Conservation (phyloP, 1,284 basidiomycete species). For the Puccinia hordei region DNA sequence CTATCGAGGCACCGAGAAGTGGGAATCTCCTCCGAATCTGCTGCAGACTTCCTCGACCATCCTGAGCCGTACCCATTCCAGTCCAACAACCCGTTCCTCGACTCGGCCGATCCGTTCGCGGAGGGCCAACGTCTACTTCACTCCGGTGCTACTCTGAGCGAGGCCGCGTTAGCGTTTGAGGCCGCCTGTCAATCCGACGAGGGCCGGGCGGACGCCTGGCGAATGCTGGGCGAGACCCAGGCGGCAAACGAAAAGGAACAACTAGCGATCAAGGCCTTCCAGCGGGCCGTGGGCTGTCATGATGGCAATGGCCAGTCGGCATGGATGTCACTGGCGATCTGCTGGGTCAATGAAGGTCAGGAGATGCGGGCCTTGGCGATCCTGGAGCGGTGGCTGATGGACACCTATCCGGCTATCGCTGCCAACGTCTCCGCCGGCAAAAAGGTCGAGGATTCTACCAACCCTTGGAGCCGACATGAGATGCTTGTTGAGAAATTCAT, state of each 20-base stretch:
- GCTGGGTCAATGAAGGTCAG: conserved; percentile 93
- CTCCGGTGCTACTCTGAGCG: conserved; percentile 57
- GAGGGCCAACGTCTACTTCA: conserved; percentile 69
- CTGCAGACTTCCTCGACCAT: conserved; percentile 55
- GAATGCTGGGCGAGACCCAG: conserved; percentile 85
- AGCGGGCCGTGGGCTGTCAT: conserved; percentile 67
- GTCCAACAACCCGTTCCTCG: conserved; percentile 70
- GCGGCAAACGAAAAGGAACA: conserved; percentile 86
- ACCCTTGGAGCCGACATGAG: conserved; percentile 72
- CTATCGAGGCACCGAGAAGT: conserved; percentile 36
- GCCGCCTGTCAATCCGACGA: conserved; percentile 62
- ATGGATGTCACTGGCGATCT: conserved; percentile 83
- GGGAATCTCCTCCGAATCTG: conserved; percentile 54
- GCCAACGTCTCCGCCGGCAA: conserved; percentile 53
- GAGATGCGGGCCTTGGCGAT: conserved; percentile 85
- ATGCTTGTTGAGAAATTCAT: conserved; percentile 75
- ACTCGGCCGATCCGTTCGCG: conserved; percentile 62
- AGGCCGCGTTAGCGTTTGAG: conserved; percentile 63
- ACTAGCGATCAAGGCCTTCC: conserved; percentile 64
- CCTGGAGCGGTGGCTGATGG: conserved; percentile 80
- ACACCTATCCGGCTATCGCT: conserved; percentile 70
- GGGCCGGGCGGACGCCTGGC: conserved; percentile 79
- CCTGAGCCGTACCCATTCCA: conserved; percentile 54
- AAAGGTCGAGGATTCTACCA: conserved; percentile 54
- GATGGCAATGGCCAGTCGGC: conserved; percentile 63